phyloP scores from a whole-genome alignment of 352 stramenopile genomes.

The Globisporangium megalacanthum region DNA sequence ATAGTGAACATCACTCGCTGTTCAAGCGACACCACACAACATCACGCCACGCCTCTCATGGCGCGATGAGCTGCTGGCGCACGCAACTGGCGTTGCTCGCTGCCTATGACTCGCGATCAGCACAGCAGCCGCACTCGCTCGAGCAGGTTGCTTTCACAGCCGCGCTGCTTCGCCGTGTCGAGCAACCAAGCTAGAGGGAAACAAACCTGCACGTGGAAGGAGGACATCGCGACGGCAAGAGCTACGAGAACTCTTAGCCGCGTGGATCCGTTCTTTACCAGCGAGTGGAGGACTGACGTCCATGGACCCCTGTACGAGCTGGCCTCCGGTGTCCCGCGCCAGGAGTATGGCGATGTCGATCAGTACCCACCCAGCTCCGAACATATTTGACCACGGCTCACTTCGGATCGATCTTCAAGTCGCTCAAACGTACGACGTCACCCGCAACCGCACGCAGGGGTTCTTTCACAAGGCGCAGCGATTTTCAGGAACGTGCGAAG shows the following conservation, averaged over 20 bases:
- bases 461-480: slow-evolving; percentile 88
- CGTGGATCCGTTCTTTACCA: slow-evolving; percentile 90
- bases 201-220: no score
- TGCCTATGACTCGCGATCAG: no score
- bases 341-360: slow-evolving; percentile 89
- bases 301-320: slow-evolving; percentile 94
- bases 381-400: slow-evolving; percentile 85
- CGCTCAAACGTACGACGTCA: slow-evolving; percentile 75
- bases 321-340: slow-evolving; percentile 83
- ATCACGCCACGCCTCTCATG: no score
- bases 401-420: slow-evolving; percentile 84
- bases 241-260: slow-evolving; percentile 92
- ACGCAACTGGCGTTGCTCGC: no score
- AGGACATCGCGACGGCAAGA: slow-evolving; percentile 76
- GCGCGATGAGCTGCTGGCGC: no score
- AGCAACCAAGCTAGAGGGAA: no score
- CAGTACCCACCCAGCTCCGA: slow-evolving; percentile 68
- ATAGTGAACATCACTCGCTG: no score
- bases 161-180: no score
- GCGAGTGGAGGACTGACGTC: slow-evolving; percentile 91
- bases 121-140: no score
- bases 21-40: no score
- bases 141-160: no score
- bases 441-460: slow-evolving; percentile 93
- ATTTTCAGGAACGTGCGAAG: slow-evolving; percentile 96